Conservation (phyloP, 2,329 filamentous ascomycete genomes). For the Lizonia empirigonia region DNA sequence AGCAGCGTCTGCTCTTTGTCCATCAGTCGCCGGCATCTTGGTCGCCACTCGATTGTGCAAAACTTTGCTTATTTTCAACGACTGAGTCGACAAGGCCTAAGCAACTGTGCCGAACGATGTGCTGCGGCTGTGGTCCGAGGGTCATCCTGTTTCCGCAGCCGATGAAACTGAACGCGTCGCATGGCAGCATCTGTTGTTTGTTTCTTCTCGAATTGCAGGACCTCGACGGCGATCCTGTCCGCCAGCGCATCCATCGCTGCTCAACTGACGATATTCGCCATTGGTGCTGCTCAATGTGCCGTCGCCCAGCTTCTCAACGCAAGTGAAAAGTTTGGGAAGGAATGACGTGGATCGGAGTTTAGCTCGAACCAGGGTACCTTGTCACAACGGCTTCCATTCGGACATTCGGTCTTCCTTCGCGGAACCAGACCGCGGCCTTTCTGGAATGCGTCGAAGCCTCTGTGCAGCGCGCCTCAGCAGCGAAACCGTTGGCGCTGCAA, state of each 20-base stretch:
- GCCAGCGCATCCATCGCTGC: not conserved
- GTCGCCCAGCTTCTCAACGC: constrained; percentile 4
- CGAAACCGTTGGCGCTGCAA: constrained; percentile 2
- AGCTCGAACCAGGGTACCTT: constrained; percentile 1
- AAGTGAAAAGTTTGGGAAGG: constrained; percentile 4
- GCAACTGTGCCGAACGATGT: constrained; percentile 18
- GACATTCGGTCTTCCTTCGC: constrained; percentile 14
- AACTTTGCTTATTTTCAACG: no score
- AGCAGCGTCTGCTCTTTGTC: constrained; percentile 5
- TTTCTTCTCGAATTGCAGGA: constrained; percentile 7
- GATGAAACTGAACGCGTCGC: constrained; percentile 16
- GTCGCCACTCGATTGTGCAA: no score
- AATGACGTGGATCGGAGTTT: constrained; percentile 14
- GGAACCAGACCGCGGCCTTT: constrained; percentile 5
- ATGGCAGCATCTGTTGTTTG: constrained; percentile 1
- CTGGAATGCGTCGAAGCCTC: constrained; percentile 12
- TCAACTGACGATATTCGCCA: constrained; percentile 4
- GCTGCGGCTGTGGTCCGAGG: constrained; percentile 15
- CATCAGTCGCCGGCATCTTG: not conserved
- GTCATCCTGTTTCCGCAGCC: constrained; percentile 11
- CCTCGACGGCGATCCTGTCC: not conserved
- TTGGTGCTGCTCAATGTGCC: constrained; percentile 6
- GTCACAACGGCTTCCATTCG: constrained; percentile 13
- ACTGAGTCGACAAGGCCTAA: no score
- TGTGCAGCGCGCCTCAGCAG: not conserved